These are phyloP conservation scores for Isoetes engelmannii DNA, from an alignment of 83 land plant genomes.

Conservation along the genomic window DNA sequence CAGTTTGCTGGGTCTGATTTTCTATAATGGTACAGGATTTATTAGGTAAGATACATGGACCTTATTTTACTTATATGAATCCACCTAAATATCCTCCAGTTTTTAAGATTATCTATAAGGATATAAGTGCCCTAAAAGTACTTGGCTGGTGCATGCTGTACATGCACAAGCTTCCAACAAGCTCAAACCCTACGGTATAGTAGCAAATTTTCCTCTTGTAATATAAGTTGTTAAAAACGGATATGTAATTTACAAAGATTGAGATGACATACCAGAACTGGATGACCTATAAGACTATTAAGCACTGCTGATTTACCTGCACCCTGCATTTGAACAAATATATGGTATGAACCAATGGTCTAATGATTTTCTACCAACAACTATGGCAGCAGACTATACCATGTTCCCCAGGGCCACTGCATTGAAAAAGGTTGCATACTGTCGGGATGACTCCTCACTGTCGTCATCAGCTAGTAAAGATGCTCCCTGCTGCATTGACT, in stretches of 20 bases:
- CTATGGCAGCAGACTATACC: neutral
- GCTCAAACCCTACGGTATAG: neutral
- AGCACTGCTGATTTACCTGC: slow-evolving; percentile 17
- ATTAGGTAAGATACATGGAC: no score
- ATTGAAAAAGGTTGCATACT: slow-evolving; percentile 10
- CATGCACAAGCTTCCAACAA: neutral
- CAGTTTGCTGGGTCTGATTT: no score
- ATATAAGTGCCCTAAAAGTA: neutral
- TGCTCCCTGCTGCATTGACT: slow-evolving; percentile 15
- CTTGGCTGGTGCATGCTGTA: neutral
- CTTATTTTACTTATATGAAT: no score
- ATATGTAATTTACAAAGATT: neutral
- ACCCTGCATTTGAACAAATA: slow-evolving; percentile 4
- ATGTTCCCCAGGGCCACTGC: slow-evolving; percentile 7
- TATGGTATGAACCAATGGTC: neutral
- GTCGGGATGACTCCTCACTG: neutral
- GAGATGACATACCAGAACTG: slow-evolving; percentile 8
- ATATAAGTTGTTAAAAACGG: neutral
- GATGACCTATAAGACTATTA: slow-evolving; percentile 11
- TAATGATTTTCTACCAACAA: neutral
- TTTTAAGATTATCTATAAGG: neutral
- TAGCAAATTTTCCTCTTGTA: neutral
- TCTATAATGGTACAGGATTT: no score
- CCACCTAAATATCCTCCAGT: no score
- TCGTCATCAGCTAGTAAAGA: slow-evolving; percentile 10